Conservation (phyloP, 768 basidiomycete species). For the Leccinum uliginosum region DNA sequence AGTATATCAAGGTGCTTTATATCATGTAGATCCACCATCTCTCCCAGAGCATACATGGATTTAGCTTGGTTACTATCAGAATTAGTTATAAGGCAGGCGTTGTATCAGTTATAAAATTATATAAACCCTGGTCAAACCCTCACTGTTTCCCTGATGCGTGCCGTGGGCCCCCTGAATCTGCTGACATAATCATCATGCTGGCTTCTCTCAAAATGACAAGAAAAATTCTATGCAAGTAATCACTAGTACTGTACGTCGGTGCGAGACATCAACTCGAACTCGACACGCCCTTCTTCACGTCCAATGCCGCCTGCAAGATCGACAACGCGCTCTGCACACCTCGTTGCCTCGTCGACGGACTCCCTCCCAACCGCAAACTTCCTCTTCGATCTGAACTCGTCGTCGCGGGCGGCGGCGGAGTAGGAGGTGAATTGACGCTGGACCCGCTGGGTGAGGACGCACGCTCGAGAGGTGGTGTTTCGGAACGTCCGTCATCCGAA, state of each 20-base stretch:
- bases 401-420: slow-evolving; percentile 16
- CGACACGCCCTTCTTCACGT: slow-evolving; percentile 21
- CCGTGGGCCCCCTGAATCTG: too few relatives aligned
- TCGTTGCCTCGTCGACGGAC: slow-evolving; percentile 21
- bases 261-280: slow-evolving; percentile 7
- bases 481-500: slow-evolving; percentile 34
- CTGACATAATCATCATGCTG: background rate
- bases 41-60: background rate
- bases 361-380: slow-evolving; percentile 16
- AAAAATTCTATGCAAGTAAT: background rate
- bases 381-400: slow-evolving; percentile 16
- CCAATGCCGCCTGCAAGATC: slow-evolving; percentile 27
- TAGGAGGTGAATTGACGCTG: slow-evolving; percentile 22
- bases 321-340: slow-evolving; percentile 23
- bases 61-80: background rate
- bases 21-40: background rate
- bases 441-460: slow-evolving; percentile 23
- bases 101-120: background rate
- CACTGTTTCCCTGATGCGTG: too few relatives aligned
- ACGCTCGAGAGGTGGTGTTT: slow-evolving; percentile 24
- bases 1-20: background rate
- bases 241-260: too few relatives aligned
- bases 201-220: background rate
- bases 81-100: background rate
- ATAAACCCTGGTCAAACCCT: background rate